Evolutionary conservation across 352 stramenopile genomes (phyloP).

Genomic region (Aphanomyces stellatus): DNA sequence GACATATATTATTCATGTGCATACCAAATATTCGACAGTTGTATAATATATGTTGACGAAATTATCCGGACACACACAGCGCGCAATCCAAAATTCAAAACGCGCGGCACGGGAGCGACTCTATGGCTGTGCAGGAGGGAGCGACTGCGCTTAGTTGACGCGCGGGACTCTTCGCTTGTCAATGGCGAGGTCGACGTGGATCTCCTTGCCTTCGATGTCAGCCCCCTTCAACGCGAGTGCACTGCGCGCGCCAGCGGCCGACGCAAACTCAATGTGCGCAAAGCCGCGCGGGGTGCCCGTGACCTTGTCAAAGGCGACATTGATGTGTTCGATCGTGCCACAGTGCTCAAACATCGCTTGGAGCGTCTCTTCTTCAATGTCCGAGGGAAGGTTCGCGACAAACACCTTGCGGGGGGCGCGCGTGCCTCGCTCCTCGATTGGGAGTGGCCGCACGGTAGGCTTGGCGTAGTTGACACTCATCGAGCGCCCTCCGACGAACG

Average conservation of each 20-base stretch:
- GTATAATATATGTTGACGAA: too few relatives aligned
- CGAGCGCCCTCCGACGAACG: background rate
- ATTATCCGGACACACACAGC: too few relatives aligned
- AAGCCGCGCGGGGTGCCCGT: conserved; percentile 52
- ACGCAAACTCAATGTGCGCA: conserved; percentile 11
- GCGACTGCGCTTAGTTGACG: too few relatives aligned
- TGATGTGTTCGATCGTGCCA: conserved; percentile 91
- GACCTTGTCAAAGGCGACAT: conserved; percentile 88
- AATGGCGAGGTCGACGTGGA: conserved; percentile 6
- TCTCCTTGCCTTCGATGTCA: background rate
- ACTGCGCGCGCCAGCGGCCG: background rate
- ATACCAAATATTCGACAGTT: too few relatives aligned
- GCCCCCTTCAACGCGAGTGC: background rate
- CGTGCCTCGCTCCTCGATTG: background rate
- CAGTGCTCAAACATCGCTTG: conserved; percentile 91
- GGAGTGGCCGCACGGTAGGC: too few relatives aligned
- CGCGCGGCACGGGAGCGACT: too few relatives aligned
- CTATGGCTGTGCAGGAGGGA: too few relatives aligned
- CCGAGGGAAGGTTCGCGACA: background rate
- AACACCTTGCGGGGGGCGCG: background rate
- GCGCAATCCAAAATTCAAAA: too few relatives aligned
- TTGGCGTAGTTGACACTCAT: conserved; percentile 4
- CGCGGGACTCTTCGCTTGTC: too few relatives aligned
- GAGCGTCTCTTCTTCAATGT: conserved; percentile 35
- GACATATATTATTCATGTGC: too few relatives aligned